A percentile compares a stretch with the other conserved stretches of the same genome.
These are phyloP conservation scores for Xeromyces bisporus DNA, from an alignment of 495 filamentous ascomycete genomes.

Conservation along the genomic window DNA sequence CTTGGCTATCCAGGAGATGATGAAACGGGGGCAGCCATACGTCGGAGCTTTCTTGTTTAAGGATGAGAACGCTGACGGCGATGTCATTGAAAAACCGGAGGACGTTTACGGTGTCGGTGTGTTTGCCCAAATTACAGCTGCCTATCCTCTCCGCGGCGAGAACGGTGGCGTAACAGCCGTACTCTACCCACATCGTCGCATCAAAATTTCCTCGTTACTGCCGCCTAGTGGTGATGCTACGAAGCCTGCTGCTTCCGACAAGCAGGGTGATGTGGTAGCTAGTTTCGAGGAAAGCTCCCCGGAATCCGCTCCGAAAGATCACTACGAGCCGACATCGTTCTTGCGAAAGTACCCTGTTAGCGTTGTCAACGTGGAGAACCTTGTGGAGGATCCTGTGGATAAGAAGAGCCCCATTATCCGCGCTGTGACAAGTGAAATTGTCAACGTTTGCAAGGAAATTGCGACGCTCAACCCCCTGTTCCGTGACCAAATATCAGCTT, in stretches of 20 bases:
- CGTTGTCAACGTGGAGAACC: slow-evolving; percentile 85
- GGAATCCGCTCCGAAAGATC: slow-evolving; percentile 29
- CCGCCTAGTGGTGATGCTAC: slow-evolving; percentile 38
- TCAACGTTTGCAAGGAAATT: slow-evolving; percentile 96
- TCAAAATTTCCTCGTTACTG: slow-evolving; percentile 70
- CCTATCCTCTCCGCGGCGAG: slow-evolving; percentile 75
- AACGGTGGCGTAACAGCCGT: slow-evolving; percentile 68
- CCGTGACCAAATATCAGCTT: slow-evolving; percentile 91
- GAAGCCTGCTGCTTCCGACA: slow-evolving; percentile 32
- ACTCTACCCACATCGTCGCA: slow-evolving; percentile 87
- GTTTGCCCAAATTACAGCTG: slow-evolving; percentile 93
- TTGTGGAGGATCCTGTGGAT: slow-evolving; percentile 74
- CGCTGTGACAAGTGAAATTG: slow-evolving; percentile 89
- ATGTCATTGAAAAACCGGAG: slow-evolving; percentile 69
- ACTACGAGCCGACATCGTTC: slow-evolving; percentile 83
- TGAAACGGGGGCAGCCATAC: slow-evolving; percentile 95
- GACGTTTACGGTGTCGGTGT: slow-evolving; percentile 93
- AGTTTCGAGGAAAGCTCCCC: slow-evolving; percentile 72
- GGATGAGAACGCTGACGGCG: slow-evolving; percentile 81
- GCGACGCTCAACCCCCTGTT: slow-evolving; percentile 88
- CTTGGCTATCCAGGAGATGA: slow-evolving; percentile 83
- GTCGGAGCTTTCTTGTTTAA: slow-evolving; percentile 95
- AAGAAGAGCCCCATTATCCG: slow-evolving; percentile 72
- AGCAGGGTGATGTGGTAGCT: slow-evolving; percentile 85
- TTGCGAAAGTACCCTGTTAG: slow-evolving; percentile 78